Evolutionary conservation across 2,329 filamentous ascomycete species (phyloP).

Genomic region (Pseudocercospora fuligena): DNA sequence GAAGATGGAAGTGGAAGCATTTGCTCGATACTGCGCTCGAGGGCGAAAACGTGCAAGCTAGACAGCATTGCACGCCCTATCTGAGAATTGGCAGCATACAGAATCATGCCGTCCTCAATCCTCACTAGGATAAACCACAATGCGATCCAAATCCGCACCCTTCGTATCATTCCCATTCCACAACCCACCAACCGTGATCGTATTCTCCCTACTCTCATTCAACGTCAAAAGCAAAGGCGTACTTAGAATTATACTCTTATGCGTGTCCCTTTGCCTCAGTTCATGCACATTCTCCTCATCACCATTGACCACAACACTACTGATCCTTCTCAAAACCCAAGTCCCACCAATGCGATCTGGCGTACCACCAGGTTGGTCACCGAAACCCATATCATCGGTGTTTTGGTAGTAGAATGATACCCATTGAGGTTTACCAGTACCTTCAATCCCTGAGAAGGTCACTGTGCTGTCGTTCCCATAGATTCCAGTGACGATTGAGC

Average conservation of each 20-base stretch:
- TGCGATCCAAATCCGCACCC: slow-evolving; percentile 63
- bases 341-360: slow-evolving; percentile 65
- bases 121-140: slow-evolving; percentile 65
- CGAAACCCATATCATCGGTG: slow-evolving; percentile 66
- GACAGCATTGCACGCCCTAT: too few relatives aligned
- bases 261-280: slow-evolving; percentile 60
- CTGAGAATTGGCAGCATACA: too few relatives aligned
- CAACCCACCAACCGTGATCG: slow-evolving; percentile 62
- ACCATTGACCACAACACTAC: slow-evolving; percentile 64
- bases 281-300: slow-evolving; percentile 55
- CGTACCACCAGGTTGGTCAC: slow-evolving; percentile 56
- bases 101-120: neutral
- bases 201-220: slow-evolving; percentile 61
- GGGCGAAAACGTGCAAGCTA: too few relatives aligned
- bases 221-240: slow-evolving; percentile 61
- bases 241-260: slow-evolving; percentile 65
- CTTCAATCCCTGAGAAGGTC: slow-evolving; percentile 56
- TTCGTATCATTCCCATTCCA: slow-evolving; percentile 62
- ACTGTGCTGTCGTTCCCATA: slow-evolving; percentile 61
- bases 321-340: slow-evolving; percentile 65
- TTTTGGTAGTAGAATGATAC: slow-evolving; percentile 65
- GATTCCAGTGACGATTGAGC: slow-evolving; percentile 57
- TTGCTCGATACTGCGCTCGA: too few relatives aligned
- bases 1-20: too few relatives aligned
- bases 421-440: slow-evolving; percentile 59